Conservation (phyloP, 441 rosid species). For the Lepidium campestre region DNA sequence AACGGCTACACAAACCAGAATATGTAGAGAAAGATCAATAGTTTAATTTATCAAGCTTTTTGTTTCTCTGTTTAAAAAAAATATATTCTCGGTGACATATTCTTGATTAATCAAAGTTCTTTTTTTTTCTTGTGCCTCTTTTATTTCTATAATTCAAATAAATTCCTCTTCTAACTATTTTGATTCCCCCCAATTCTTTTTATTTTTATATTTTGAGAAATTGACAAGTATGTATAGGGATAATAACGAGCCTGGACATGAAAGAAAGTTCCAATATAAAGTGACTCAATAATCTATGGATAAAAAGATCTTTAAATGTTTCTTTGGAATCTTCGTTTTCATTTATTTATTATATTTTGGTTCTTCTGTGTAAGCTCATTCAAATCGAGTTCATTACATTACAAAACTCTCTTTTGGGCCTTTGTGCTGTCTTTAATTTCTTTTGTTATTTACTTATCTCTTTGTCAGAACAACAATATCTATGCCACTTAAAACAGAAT, state of each 20-base stretch:
- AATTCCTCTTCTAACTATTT: background rate
- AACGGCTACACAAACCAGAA: background rate
- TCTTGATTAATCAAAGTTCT: slow-evolving; percentile 4
- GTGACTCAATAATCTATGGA: slow-evolving; percentile 13
- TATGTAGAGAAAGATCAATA: background rate
- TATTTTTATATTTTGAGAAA: background rate
- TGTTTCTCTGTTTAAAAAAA: background rate
- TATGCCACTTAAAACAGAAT: background rate
- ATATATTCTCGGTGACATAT: background rate
- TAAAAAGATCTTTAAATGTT: slow-evolving; percentile 9
- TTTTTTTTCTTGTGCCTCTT: background rate
- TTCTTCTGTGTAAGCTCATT: slow-evolving; percentile 10
- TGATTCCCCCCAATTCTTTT: background rate
- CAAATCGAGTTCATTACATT: slow-evolving; percentile 15
- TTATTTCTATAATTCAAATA: slow-evolving; percentile 2
- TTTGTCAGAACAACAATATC: slow-evolving; percentile 13
- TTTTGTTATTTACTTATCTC: background rate
- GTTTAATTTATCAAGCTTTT: background rate
- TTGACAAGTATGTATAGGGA: background rate
- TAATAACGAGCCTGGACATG: slow-evolving; percentile 4
- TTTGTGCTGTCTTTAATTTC: slow-evolving; percentile 6
- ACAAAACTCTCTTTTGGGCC: slow-evolving; percentile 16
- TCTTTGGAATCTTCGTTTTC: slow-evolving; percentile 28
- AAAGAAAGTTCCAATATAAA: slow-evolving; percentile 17
- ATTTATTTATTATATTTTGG: slow-evolving; percentile 1